phyloP scores from a whole-genome alignment of 1,139 yeast genomes.

The Zygoascus sp. region DNA sequence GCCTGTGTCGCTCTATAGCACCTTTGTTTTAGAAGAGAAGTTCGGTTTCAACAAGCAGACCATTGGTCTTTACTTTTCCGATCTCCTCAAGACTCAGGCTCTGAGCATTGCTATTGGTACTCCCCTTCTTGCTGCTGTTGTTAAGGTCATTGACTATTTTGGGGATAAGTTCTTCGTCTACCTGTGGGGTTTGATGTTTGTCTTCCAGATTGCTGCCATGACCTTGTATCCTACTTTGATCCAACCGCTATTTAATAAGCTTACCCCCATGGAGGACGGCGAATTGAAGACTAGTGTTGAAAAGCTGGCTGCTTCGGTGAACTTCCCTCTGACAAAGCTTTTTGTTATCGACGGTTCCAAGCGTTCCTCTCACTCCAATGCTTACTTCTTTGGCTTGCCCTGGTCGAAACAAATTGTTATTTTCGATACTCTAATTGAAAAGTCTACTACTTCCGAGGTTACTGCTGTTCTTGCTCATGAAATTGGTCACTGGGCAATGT shows the following conservation, averaged over 20 bases:
- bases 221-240: conserved; percentile 72
- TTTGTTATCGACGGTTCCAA: conserved; percentile 93
- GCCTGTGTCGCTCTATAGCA: conserved; percentile 70
- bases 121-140: conserved; percentile 68
- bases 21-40: conserved; percentile 86
- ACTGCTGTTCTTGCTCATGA: conserved; percentile 96
- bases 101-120: conserved; percentile 59
- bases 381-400: conserved; percentile 92
- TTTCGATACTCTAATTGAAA: conserved; percentile 82
- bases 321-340: conserved; percentile 80
- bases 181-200: conserved; percentile 65
- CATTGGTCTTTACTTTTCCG: conserved; percentile 61
- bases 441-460: conserved; percentile 71
- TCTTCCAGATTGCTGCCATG: conserved; percentile 67
- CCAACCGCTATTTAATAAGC: conserved; percentile 87
- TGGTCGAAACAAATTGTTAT: conserved; percentile 95
- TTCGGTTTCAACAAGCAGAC: conserved; percentile 92
- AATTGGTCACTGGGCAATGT: conserved; percentile 94
- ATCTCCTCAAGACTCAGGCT: conserved; percentile 56
- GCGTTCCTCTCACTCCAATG: conserved; percentile 93
- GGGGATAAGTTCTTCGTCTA: conserved; percentile 80
- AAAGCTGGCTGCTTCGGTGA: conserved; percentile 63
- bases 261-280: conserved; percentile 87
- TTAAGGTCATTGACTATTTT: conserved; percentile 73
- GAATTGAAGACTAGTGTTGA: conserved; percentile 80